These are phyloP conservation scores for Prunus mume DNA, from an alignment of 306 rosid genomes.

Conservation along the genomic window DNA sequence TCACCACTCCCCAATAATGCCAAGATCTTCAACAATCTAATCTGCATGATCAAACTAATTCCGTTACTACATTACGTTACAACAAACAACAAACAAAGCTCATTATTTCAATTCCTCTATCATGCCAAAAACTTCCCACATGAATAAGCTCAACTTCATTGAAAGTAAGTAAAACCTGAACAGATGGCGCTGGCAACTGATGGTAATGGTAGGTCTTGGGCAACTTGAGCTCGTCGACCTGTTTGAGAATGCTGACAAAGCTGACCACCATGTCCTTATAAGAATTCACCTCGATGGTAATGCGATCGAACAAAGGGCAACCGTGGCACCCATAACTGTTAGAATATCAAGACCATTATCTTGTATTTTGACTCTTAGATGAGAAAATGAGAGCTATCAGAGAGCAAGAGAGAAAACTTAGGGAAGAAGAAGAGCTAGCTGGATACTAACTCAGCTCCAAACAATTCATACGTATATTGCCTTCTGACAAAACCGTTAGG, in stretches of 20 bases:
- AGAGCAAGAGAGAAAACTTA: too few relatives aligned
- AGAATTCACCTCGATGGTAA: constrained; percentile 50
- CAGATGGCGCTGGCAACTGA: constrained; percentile 87
- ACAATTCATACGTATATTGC: too few relatives aligned
- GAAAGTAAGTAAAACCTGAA: constrained; percentile 49
- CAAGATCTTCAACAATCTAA: constrained; percentile 80
- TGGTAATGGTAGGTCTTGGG: constrained; percentile 91
- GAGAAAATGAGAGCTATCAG: too few relatives aligned
- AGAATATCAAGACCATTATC: too few relatives aligned
- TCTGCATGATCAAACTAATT: constrained; percentile 42
- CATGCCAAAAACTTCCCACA: not conserved
- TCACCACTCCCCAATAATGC: constrained; percentile 84
- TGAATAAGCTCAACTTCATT: not conserved
- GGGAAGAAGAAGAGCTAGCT: too few relatives aligned
- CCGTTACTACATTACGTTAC: not conserved
- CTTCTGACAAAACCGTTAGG: too few relatives aligned
- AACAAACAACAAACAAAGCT: not conserved
- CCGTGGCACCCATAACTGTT: constrained; percentile 78
- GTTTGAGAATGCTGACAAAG: constrained; percentile 85
- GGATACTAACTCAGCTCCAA: too few relatives aligned
- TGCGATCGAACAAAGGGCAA: constrained; percentile 78
- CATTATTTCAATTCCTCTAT: not conserved
- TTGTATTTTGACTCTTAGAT: too few relatives aligned
- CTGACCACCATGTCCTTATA: constrained; percentile 81
- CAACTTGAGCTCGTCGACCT: constrained; percentile 80